Evolutionary conservation across 106 monocot species (phyloP).

Genomic region (Cymbidium sinense): DNA sequence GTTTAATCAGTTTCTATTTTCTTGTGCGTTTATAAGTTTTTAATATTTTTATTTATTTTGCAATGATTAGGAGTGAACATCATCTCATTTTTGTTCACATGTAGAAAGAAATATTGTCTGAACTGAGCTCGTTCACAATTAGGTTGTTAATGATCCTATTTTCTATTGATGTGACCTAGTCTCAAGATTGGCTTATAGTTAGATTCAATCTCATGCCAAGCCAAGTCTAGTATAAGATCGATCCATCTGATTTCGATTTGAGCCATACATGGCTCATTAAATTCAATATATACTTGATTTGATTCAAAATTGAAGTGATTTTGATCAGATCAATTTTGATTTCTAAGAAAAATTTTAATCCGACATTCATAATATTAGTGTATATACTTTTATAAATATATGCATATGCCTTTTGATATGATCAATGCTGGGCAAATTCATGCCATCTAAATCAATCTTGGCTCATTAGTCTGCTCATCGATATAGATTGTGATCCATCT

Average conservation of each 20-base stretch:
- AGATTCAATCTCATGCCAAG: background rate
- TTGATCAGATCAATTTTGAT: background rate
- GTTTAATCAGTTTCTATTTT: no score
- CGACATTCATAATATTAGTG: background rate
- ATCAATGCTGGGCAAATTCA: background rate
- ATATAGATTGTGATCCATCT: background rate
- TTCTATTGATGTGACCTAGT: no score
- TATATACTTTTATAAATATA: background rate
- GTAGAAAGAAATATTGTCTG: background rate
- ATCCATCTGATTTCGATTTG: background rate
- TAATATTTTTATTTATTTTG: background rate
- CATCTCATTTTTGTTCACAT: background rate
- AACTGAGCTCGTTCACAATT: no score
- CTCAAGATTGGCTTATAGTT: no score
- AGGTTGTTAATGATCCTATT: no score
- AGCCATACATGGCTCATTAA: background rate
- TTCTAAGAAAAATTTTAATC: background rate
- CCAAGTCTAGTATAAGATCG: background rate
- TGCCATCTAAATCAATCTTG: background rate
- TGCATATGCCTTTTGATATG: background rate
- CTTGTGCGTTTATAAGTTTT: no score
- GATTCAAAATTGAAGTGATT: background rate
- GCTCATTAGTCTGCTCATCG: background rate
- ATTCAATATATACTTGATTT: background rate
- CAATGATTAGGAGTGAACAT: background rate